Percentiles rank a stretch among this genome's conserved stretches.
phyloP scores from a whole-genome alignment of 441 rosid genomes.

The Gossypium davidsonii region DNA sequence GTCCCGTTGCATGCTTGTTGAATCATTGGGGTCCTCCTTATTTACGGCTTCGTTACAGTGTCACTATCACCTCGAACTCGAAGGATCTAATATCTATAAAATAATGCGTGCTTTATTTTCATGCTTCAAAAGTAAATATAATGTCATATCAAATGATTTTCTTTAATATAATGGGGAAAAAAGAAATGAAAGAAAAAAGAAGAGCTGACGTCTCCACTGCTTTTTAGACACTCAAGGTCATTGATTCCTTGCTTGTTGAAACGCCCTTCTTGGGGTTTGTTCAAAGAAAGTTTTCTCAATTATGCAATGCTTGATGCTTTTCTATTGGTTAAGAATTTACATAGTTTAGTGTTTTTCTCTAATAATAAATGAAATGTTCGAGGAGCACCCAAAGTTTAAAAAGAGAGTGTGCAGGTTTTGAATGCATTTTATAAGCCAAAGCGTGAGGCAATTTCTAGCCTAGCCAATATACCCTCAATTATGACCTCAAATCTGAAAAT shows the following conservation, averaged over 20 bases:
- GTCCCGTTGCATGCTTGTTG: slow-evolving; percentile 19
- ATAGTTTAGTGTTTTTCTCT: neutral
- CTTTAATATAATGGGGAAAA: neutral
- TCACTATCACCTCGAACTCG: neutral
- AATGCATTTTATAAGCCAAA: neutral
- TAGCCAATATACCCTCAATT: neutral
- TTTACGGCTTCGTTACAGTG: neutral
- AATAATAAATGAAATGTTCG: neutral
- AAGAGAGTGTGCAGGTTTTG: neutral
- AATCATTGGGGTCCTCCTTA: neutral
- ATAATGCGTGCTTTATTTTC: neutral
- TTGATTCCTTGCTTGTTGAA: slow-evolving; percentile 6
- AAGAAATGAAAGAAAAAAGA: neutral
- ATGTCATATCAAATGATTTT: neutral
- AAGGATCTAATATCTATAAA: neutral
- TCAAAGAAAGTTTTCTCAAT: neutral
- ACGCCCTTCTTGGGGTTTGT: slow-evolving; percentile 1
- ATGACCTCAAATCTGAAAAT: too few species aligned
- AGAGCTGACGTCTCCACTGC: neutral
- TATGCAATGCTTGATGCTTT: neutral
- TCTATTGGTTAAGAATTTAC: neutral
- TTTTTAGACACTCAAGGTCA: slow-evolving; percentile 1
- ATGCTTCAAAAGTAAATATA: slow-evolving; percentile 12
- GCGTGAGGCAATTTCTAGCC: neutral
- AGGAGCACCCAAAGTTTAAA: neutral